phyloP scores from a whole-genome alignment of 768 basidiomycete genomes.

The Lyophyllum semitale region DNA sequence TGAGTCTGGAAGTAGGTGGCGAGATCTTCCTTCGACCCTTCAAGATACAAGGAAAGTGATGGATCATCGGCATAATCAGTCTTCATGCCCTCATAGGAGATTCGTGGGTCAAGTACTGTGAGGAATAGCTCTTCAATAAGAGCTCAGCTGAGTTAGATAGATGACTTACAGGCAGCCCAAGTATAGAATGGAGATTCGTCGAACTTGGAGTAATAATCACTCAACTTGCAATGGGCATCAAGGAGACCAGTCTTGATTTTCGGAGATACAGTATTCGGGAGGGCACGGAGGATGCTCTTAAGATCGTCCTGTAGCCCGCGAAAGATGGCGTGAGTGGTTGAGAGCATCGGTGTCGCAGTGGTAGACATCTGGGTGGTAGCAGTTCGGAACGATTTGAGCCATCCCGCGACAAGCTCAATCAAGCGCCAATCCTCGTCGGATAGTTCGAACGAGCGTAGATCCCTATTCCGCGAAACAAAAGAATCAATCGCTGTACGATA shows the following conservation, averaged over 20 bases:
- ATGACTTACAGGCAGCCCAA: constrained; percentile 28
- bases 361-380: constrained; percentile 35
- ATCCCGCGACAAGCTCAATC: constrained; percentile 14
- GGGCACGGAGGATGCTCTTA: constrained; percentile 11
- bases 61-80: constrained; percentile 21
- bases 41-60: constrained; percentile 12
- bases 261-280: constrained; percentile 17
- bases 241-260: constrained; percentile 22
- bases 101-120: constrained; percentile 33
- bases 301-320: constrained; percentile 32
- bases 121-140: constrained; percentile 1
- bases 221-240: constrained; percentile 31
- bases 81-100: constrained; percentile 22
- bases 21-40: constrained; percentile 9
- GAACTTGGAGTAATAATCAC: constrained; percentile 30
- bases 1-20: constrained; percentile 9
- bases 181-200: constrained; percentile 32
- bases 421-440: constrained; percentile 20
- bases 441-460: constrained; percentile 17
- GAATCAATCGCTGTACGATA: constrained; percentile 11
- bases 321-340: constrained; percentile 33
- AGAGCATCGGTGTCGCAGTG: constrained; percentile 33
- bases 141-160: not conserved
- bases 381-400: constrained; percentile 22
- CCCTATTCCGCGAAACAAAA: constrained; percentile 17